Conservation (phyloP, 2,329 filamentous ascomycete genomes). For the Fusarium nematophilum region DNA sequence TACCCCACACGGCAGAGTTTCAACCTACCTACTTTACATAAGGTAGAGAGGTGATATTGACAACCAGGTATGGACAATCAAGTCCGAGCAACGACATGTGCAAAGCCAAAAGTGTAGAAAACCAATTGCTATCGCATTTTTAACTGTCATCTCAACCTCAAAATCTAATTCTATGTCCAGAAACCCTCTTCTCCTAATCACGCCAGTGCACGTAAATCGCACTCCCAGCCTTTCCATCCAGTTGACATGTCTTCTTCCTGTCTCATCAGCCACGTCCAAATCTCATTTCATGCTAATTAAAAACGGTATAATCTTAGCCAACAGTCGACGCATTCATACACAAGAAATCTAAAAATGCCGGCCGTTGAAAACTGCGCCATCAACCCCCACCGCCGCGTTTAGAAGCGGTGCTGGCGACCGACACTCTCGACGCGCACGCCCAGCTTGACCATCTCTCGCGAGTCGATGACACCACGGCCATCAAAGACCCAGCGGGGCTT, state of each 20-base stretch:
- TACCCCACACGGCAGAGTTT: too few species aligned
- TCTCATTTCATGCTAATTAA: conserved; percentile 49
- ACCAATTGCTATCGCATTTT: conserved; percentile 40
- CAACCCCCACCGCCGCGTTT: conserved; percentile 21
- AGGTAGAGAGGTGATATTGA: too few species aligned
- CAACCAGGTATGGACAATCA: too few species aligned
- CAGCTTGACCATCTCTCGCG: conserved; percentile 59
- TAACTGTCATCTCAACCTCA: conserved; percentile 24
- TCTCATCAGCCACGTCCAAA: conserved; percentile 43
- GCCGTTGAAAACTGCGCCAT: conserved; percentile 28
- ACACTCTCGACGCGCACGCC: conserved; percentile 65
- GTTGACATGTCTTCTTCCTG: conserved; percentile 30
- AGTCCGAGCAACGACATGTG: too few species aligned
- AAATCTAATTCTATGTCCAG: conserved; percentile 45
- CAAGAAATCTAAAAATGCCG: conserved; percentile 40
- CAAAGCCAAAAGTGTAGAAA: conserved; percentile 6
- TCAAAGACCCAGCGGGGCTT: conserved; percentile 68
- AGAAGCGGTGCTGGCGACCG: conserved; percentile 59
- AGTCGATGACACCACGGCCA: conserved; percentile 65
- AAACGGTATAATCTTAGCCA: conserved; percentile 45
- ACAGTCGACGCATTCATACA: conserved; percentile 42
- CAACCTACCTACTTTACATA: too few species aligned
- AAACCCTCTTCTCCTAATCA: conserved; percentile 30
- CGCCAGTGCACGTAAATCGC: conserved; percentile 32
- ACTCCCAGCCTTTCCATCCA: conserved; percentile 26